Conservation (phyloP, 192 early-diverging fungal species). For the Linnemannia zychae region DNA sequence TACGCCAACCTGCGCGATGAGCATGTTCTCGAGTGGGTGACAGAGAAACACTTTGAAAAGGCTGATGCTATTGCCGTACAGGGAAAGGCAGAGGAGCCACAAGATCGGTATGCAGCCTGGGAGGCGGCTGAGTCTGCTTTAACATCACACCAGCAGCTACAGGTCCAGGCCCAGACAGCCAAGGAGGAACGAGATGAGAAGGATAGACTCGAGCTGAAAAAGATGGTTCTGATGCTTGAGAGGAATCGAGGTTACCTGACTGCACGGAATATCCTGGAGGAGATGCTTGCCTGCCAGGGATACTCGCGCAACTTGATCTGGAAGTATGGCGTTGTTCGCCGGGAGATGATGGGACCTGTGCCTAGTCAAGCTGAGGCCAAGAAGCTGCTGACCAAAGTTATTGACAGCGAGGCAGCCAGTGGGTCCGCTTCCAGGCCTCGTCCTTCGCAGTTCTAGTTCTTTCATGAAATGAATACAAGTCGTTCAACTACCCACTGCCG, state of each 20-base stretch:
- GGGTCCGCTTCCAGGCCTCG: background rate
- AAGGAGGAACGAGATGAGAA: background rate
- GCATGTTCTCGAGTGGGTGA: slow-evolving; percentile 37
- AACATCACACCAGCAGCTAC: background rate
- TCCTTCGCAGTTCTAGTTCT: background rate
- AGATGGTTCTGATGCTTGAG: slow-evolving; percentile 20
- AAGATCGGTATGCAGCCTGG: slow-evolving; percentile 9
- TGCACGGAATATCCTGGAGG: slow-evolving; percentile 37
- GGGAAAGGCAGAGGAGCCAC: background rate
- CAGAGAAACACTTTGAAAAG: background rate
- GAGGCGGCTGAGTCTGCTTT: background rate
- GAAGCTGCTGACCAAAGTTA: slow-evolving; percentile 28
- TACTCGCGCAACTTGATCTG: slow-evolving; percentile 40
- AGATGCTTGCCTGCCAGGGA: slow-evolving; percentile 37
- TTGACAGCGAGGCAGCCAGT: slow-evolving; percentile 20
- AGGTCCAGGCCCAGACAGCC: background rate
- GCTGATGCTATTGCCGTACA: background rate
- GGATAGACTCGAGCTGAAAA: background rate
- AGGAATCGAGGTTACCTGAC: slow-evolving; percentile 25
- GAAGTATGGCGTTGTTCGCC: slow-evolving; percentile 46
- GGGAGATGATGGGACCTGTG: slow-evolving; percentile 33
- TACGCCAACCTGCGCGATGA: slow-evolving; percentile 33
- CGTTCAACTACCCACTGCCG: no score
- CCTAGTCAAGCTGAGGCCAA: slow-evolving; percentile 13
- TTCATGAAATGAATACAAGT: no score